phyloP scores from a whole-genome alignment of 129 eudicot genomes.

The Arctium minus region DNA sequence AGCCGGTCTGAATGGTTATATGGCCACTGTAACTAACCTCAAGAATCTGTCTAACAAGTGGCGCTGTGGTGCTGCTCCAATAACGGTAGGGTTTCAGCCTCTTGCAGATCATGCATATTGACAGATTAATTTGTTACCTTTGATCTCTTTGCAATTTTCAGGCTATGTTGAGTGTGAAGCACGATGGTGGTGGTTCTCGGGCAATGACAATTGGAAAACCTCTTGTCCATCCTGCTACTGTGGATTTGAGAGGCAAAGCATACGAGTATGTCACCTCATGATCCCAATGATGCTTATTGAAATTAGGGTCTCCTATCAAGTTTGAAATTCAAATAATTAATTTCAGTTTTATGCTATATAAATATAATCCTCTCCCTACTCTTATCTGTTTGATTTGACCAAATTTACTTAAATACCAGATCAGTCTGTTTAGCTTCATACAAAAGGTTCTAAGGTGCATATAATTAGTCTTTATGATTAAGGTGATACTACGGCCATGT shows the following conservation, averaged over 20 bases:
- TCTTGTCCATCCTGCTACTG: conserved; percentile 75
- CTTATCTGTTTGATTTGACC: too few species aligned
- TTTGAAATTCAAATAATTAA: too few species aligned
- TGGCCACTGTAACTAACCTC: conserved; percentile 87
- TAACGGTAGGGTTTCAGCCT: conserved; percentile 52
- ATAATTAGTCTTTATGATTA: too few species aligned
- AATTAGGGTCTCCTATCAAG: too few species aligned
- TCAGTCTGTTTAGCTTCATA: too few species aligned
- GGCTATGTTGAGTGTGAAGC: conserved; percentile 90
- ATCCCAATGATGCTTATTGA: neutral
- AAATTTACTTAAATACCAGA: too few species aligned
- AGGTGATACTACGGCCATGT: too few species aligned
- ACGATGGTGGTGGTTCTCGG: conserved; percentile 66
- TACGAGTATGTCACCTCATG: conserved; percentile 55
- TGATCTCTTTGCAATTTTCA: conserved; percentile 7
- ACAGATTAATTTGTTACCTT: neutral
- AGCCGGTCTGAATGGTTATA: conserved; percentile 84
- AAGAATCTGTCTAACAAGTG: conserved; percentile 79
- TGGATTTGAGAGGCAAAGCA: conserved; percentile 84
- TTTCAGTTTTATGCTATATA: too few species aligned
- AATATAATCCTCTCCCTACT: too few species aligned
- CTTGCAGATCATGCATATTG: neutral
- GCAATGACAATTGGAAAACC: conserved; percentile 65
- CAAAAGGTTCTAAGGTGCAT: too few species aligned
- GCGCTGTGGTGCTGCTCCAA: conserved; percentile 96